These are phyloP conservation scores for Wallacemonas rigidus DNA, from an alignment of 208 protist genomes.

Conservation along the genomic window DNA sequence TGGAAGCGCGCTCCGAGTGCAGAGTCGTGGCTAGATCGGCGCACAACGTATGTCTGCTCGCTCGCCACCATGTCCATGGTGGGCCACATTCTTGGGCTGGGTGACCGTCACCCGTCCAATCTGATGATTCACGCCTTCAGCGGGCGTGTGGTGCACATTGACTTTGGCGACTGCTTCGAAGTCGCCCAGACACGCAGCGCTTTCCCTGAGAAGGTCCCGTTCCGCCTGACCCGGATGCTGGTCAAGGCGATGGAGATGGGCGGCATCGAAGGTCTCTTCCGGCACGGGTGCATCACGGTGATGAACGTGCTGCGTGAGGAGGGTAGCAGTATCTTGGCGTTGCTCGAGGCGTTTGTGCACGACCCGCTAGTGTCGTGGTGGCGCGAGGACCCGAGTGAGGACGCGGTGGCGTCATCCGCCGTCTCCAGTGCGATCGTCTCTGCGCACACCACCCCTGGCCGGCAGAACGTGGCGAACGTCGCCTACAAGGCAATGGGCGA, in stretches of 20 bases:
- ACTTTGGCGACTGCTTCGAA: conserved; percentile 99
- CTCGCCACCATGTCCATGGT: conserved; percentile 99
- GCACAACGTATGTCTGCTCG: conserved; percentile 99
- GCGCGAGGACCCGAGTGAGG: conserved; percentile 63
- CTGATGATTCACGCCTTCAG: conserved; percentile 99
- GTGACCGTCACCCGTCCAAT: conserved; percentile 99
- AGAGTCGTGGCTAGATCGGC: conserved; percentile 98
- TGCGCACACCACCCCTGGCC: neutral
- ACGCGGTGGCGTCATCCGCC: conserved; percentile 18
- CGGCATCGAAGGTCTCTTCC: conserved; percentile 99
- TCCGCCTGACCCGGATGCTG: conserved; percentile 99
- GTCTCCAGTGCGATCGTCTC: conserved; percentile 14
- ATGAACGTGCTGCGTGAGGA: conserved; percentile 98
- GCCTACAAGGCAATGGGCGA: conserved; percentile 44
- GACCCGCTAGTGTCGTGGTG: conserved; percentile 99
- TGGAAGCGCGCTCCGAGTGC: conserved; percentile 97
- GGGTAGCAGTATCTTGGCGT: conserved; percentile 98
- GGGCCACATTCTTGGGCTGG: conserved; percentile 98
- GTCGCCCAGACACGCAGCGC: conserved; percentile 97
- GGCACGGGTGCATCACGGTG: conserved; percentile 96
- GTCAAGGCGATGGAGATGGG: conserved; percentile 99
- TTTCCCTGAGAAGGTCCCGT: conserved; percentile 99
- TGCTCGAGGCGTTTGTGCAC: conserved; percentile 99
- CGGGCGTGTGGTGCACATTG: conserved; percentile 99
- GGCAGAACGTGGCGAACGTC: conserved; percentile 29